A percentile compares a stretch with the other conserved stretches of the same genome.
phyloP scores from a whole-genome alignment of 1,139 yeast species.

The Yamadazyma sp. region DNA sequence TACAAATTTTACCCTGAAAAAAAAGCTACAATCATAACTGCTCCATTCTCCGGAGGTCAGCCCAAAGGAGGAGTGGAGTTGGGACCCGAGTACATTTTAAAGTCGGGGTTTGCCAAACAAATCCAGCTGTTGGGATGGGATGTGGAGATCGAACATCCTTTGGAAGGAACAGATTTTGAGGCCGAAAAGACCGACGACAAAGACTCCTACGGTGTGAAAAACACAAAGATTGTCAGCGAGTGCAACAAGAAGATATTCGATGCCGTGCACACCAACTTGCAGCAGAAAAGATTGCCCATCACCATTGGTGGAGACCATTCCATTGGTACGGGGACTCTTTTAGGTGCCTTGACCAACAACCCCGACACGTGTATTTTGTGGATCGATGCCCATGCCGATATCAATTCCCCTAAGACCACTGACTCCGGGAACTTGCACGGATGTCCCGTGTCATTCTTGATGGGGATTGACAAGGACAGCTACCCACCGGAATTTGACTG shows the following conservation, averaged over 20 bases:
- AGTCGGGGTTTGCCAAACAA: constrained; percentile 68
- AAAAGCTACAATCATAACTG: constrained; percentile 65
- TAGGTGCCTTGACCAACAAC: constrained; percentile 74
- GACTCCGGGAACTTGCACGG: constrained; percentile 94
- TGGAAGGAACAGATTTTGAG: constrained; percentile 49
- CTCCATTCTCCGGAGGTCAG: constrained; percentile 97
- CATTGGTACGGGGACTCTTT: constrained; percentile 89
- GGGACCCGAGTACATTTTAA: constrained; percentile 82
- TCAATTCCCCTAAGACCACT: constrained; percentile 86
- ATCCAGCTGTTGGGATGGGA: constrained; percentile 73
- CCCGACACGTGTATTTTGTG: constrained; percentile 91
- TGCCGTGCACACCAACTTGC: constrained; percentile 53
- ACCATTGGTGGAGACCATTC: constrained; percentile 98
- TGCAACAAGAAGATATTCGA: constrained; percentile 66
- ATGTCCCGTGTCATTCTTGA: constrained; percentile 87
- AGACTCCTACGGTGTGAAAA: constrained; percentile 62
- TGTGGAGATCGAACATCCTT: constrained; percentile 56
- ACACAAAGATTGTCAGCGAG: constrained; percentile 74
- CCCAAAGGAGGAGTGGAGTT: constrained; percentile 90
- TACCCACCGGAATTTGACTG: constrained; percentile 74
- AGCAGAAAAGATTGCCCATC: constrained; percentile 63
- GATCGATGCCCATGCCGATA: constrained; percentile 98
- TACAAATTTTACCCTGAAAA: constrained; percentile 56
- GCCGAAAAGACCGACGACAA: constrained; percentile 36
- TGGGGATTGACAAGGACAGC: constrained; percentile 67